A percentile compares a stretch with the other conserved stretches of the same genome.
Conservation (phyloP, 2,329 filamentous ascomycete genomes). For the Metarhizium rileyi region DNA sequence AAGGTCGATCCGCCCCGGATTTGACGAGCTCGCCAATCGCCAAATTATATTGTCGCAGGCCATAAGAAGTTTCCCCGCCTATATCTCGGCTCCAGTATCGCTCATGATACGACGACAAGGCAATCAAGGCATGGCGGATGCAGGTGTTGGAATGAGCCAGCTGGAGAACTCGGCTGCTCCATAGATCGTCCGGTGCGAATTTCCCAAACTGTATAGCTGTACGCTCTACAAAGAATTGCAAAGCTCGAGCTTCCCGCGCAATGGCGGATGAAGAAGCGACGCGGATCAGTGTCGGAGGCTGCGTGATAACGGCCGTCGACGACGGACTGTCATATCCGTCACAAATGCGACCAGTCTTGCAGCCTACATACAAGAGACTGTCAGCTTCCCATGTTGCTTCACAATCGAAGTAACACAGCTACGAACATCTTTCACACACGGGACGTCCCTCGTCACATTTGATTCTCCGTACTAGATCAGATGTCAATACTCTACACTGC, state of each 20-base stretch:
- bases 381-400: background rate
- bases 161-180: constrained; percentile 7
- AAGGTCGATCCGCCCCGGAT: background rate
- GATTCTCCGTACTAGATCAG: constrained; percentile 6
- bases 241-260: constrained; percentile 2
- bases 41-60: constrained; percentile 5
- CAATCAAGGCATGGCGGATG: constrained; percentile 7
- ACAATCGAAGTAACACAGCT: background rate
- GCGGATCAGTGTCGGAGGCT: constrained; percentile 1
- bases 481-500: background rate
- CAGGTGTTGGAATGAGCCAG: constrained; percentile 6
- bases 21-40: constrained; percentile 4
- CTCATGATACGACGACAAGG: constrained; percentile 8
- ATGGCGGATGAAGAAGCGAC: background rate
- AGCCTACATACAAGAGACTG: constrained; percentile 1
- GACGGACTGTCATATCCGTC: constrained; percentile 5
- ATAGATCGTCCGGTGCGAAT: constrained; percentile 6
- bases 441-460: constrained; percentile 7
- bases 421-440: constrained; percentile 6
- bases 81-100: constrained; percentile 2
- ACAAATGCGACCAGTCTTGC: constrained; percentile 5
- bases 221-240: constrained; percentile 7
- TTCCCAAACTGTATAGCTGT: constrained; percentile 4
- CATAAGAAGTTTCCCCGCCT: constrained; percentile 2
- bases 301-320: background rate